Evolutionary conservation across 768 basidiomycete species (phyloP).

Genomic region (Boletellus ananiceps): DNA sequence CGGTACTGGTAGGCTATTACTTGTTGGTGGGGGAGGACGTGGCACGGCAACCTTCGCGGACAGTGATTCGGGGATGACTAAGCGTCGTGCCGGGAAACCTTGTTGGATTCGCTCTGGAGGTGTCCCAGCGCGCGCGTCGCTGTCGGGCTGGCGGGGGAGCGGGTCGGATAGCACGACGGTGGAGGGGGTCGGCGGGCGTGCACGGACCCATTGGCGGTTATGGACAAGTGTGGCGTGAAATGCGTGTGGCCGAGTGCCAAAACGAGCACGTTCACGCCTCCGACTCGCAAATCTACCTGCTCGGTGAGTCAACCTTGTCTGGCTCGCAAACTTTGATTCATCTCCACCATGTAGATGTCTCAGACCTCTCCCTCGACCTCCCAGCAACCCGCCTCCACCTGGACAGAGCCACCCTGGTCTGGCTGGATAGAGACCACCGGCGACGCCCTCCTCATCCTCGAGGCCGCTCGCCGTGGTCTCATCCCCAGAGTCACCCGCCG

Average conservation of each 20-base stretch:
- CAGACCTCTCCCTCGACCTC: constrained; percentile 27
- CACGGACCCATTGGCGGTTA: constrained; percentile 31
- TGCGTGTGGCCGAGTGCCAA: constrained; percentile 20
- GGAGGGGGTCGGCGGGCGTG: not conserved
- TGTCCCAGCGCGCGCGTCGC: too few relatives aligned
- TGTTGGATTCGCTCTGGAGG: not conserved
- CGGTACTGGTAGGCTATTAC: too few relatives aligned
- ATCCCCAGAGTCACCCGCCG: constrained; percentile 91
- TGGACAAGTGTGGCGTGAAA: constrained; percentile 32
- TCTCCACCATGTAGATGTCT: constrained; percentile 25
- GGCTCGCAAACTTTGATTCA: constrained; percentile 39
- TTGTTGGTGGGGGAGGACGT: too few relatives aligned
- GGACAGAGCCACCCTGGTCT: constrained; percentile 87
- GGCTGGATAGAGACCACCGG: constrained; percentile 95
- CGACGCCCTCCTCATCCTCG: constrained; percentile 94
- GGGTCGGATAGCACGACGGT: not conserved
- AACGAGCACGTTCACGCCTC: constrained; percentile 40
- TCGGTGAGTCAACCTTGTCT: constrained; percentile 73
- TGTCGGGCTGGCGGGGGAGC: not conserved
- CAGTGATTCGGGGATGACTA: constrained; percentile 27
- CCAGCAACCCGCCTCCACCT: constrained; percentile 42
- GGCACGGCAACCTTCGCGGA: constrained; percentile 22
- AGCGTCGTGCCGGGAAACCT: constrained; percentile 28
- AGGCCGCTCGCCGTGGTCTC: constrained; percentile 84
- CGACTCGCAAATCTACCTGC: constrained; percentile 57